Percentiles rank a stretch among this genome's conserved stretches.
phyloP scores from a whole-genome alignment of 768 basidiomycete genomes.

The Pulveroboletus sp. region DNA sequence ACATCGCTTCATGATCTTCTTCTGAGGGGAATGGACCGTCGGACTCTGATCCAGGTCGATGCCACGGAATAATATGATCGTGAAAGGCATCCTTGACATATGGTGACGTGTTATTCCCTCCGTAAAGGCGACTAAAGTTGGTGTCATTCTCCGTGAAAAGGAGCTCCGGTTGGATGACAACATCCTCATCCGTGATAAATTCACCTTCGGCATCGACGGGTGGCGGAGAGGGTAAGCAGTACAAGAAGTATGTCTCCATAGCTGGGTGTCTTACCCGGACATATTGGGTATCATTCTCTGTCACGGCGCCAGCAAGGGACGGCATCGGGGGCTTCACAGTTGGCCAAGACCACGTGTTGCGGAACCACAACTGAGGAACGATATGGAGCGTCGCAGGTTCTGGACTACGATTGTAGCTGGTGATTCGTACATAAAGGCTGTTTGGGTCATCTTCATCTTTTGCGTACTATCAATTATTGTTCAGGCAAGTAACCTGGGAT shows the following conservation, averaged over 20 bases:
- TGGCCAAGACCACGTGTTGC: conserved; percentile 98
- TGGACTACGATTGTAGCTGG: conserved; percentile 94
- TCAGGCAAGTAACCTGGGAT: conserved; percentile 1
- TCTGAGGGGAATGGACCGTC: conserved; percentile 9
- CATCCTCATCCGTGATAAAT: conserved; percentile 61
- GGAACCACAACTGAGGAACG: conserved; percentile 95
- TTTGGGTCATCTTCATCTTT: conserved; percentile 94
- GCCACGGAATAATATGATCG: conserved; percentile 89
- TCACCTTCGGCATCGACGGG: conserved; percentile 75
- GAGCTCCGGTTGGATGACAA: conserved; percentile 68
- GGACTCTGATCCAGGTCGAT: conserved; percentile 58
- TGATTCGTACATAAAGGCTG: conserved; percentile 89
- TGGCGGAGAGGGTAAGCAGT: conserved; percentile 89
- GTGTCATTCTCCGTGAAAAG: conserved; percentile 98
- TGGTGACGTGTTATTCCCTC: conserved; percentile 75
- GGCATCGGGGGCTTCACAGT: conserved; percentile 65
- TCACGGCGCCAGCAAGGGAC: conserved; percentile 48
- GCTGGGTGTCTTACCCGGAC: conserved; percentile 72
- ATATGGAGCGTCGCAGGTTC: conserved; percentile 93
- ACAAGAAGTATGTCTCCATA: conserved; percentile 76
- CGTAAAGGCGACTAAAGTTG: conserved; percentile 90
- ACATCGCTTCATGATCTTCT: neutral
- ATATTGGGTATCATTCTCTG: conserved; percentile 51
- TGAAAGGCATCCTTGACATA: conserved; percentile 98
- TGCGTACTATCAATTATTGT: conserved; percentile 65